Percentiles rank a stretch among this genome's conserved stretches.
Conservation (phyloP, 1,284 basidiomycete genomes). For the Cryptococcus sp. region DNA sequence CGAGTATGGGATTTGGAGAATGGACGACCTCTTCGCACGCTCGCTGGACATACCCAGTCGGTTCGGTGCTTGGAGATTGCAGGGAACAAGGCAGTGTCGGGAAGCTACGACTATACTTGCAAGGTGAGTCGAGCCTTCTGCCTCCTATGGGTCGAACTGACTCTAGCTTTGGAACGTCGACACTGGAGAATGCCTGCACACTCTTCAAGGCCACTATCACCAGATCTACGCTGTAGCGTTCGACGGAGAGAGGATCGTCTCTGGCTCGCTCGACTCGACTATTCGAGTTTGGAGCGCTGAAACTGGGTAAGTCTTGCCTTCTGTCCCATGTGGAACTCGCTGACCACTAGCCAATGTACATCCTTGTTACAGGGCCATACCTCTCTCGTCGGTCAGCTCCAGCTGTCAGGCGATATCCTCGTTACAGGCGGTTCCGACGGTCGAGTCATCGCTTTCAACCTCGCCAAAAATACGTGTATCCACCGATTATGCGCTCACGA, state of each 20-base stretch:
- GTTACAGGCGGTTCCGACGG: conserved; percentile 92
- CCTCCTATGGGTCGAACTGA: not conserved
- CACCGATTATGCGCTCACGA: conserved; percentile 64
- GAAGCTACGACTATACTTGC: conserved; percentile 30
- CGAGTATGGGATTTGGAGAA: conserved; percentile 90
- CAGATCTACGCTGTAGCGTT: conserved; percentile 93
- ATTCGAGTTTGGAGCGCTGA: conserved; percentile 81
- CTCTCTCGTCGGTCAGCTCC: conserved; percentile 87
- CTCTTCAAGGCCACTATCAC: conserved; percentile 81
- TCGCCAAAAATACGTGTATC: conserved; percentile 54
- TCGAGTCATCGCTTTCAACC: conserved; percentile 81
- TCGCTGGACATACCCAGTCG: conserved; percentile 74
- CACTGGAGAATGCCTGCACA: conserved; percentile 75
- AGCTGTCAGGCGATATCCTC: conserved; percentile 67
- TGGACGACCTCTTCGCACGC: conserved; percentile 62
- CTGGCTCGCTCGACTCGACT: conserved; percentile 85
- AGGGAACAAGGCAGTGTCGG: conserved; percentile 27
- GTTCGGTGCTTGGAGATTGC: conserved; percentile 74
- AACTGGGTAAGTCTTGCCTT: conserved; percentile 57
- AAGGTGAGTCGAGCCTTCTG: conserved; percentile 18
- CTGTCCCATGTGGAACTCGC: not conserved
- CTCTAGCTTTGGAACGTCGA: conserved; percentile 73
- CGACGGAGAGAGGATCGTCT: conserved; percentile 77
- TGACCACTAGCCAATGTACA: conserved; percentile 59
- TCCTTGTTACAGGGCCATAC: conserved; percentile 90